These are phyloP conservation scores for Cyclotella choctawhatcheeana DNA, from an alignment of 108 stramenopile species.

Conservation along the genomic window DNA sequence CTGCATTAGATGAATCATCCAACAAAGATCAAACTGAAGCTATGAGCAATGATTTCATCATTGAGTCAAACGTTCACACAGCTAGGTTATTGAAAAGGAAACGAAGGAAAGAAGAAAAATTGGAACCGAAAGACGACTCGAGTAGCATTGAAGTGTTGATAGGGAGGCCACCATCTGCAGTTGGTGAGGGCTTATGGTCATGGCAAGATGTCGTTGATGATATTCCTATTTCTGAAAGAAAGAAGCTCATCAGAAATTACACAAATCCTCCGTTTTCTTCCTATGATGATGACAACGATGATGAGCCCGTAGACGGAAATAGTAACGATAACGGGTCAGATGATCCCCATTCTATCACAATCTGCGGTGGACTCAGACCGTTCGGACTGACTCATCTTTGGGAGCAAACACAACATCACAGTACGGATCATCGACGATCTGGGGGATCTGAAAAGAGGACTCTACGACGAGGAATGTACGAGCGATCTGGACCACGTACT, in stretches of 20 bases:
- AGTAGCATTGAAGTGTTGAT: neutral
- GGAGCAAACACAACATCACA: slow-evolving; percentile 40
- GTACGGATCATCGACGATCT: slow-evolving; percentile 11
- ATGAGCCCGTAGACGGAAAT: neutral
- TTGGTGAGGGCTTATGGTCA: slow-evolving; percentile 13
- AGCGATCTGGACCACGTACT: slow-evolving; percentile 30
- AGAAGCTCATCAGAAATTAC: slow-evolving; percentile 15
- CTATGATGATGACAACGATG: slow-evolving; percentile 7
- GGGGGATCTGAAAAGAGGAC: slow-evolving; percentile 15
- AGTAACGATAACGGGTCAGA: neutral
- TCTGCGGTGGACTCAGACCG: slow-evolving; percentile 39
- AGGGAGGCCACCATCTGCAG: slow-evolving; percentile 37
- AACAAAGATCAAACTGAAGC: neutral
- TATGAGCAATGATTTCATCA: slow-evolving; percentile 5
- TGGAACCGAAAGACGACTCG: neutral
- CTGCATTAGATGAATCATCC: neutral
- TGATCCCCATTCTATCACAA: slow-evolving; percentile 9
- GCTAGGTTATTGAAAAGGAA: slow-evolving; percentile 14
- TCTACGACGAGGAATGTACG: slow-evolving; percentile 20
- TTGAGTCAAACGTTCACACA: neutral
- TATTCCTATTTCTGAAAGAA: slow-evolving; percentile 25
- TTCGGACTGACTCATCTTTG: slow-evolving; percentile 42
- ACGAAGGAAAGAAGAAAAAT: neutral
- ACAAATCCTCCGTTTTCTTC: slow-evolving; percentile 43
- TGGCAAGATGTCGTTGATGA: slow-evolving; percentile 25